phyloP scores from a whole-genome alignment of 768 basidiomycete genomes.

The Suillus alpinus region DNA sequence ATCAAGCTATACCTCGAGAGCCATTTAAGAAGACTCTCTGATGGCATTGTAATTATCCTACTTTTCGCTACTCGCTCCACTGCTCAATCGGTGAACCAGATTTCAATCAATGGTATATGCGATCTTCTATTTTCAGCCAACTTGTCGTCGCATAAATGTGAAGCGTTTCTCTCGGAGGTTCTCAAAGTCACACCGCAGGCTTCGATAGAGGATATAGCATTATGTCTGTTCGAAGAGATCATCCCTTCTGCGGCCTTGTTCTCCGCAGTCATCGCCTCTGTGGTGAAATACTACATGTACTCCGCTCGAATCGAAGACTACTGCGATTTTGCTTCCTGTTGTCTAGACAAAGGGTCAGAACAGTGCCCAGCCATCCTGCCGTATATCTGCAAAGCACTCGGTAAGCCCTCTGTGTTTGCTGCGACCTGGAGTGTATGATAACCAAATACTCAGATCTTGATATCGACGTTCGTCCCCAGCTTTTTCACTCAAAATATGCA shows the following conservation, averaged over 20 bases:
- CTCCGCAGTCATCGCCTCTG: constrained; percentile 52
- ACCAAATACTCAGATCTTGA: constrained; percentile 26
- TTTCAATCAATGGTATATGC: constrained; percentile 19
- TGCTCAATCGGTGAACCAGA: neutral
- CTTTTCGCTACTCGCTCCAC: neutral
- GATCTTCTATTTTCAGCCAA: constrained; percentile 20
- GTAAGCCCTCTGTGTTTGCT: constrained; percentile 27
- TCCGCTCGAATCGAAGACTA: constrained; percentile 30
- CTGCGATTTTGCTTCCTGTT: constrained; percentile 38
- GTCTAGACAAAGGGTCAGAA: constrained; percentile 23
- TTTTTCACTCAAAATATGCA: constrained; percentile 36
- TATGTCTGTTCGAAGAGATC: constrained; percentile 49
- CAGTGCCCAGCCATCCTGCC: constrained; percentile 33
- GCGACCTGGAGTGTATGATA: constrained; percentile 23
- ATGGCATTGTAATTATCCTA: constrained; percentile 16
- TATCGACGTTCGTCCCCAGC: constrained; percentile 34
- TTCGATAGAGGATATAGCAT: constrained; percentile 37
- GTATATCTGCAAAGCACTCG: constrained; percentile 47
- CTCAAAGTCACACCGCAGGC: constrained; percentile 6
- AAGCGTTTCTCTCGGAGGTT: constrained; percentile 16
- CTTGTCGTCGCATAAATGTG: constrained; percentile 23
- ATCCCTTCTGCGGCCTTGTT: constrained; percentile 56
- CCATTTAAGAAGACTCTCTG: constrained; percentile 17
- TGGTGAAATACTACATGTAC: constrained; percentile 60
- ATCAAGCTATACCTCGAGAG: constrained; percentile 23